phyloP scores from a whole-genome alignment of 2,329 filamentous ascomycete genomes.

The Fulvia fulva region DNA sequence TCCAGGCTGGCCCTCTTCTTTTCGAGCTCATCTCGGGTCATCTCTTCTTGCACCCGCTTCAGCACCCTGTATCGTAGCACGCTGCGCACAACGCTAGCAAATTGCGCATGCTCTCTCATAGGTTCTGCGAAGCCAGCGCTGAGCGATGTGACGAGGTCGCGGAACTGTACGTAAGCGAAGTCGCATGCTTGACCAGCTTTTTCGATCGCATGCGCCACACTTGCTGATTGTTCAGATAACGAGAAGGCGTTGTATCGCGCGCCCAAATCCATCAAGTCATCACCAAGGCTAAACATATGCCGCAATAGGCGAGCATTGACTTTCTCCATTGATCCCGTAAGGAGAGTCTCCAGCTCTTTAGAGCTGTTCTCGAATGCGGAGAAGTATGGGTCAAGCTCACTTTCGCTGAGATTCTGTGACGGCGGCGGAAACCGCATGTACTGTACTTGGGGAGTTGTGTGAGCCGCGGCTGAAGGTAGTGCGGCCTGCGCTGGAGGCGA shows the following conservation, averaged over 20 bases:
- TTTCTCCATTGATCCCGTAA: constrained; percentile 94
- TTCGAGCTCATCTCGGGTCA: constrained; percentile 87
- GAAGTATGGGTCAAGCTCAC: constrained; percentile 94
- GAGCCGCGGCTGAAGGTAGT: constrained; percentile 51
- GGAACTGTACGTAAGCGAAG: constrained; percentile 90
- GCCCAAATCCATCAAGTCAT: constrained; percentile 87
- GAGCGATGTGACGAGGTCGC: constrained; percentile 82
- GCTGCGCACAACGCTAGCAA: constrained; percentile 85
- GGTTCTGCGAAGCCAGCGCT: constrained; percentile 94
- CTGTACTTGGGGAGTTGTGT: constrained; percentile 58
- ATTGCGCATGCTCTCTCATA: constrained; percentile 96
- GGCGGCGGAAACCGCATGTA: constrained; percentile 81
- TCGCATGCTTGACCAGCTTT: constrained; percentile 92
- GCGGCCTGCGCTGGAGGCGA: constrained; percentile 51
- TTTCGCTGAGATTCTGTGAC: constrained; percentile 70
- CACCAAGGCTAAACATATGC: constrained; percentile 76
- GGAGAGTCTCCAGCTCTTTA: constrained; percentile 80
- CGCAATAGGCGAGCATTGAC: constrained; percentile 86
- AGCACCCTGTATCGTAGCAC: constrained; percentile 86
- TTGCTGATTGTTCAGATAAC: constrained; percentile 83
- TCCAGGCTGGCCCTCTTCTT: constrained; percentile 82
- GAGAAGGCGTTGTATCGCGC: constrained; percentile 98
- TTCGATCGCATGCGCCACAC: constrained; percentile 88
- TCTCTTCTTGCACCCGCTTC: constrained; percentile 94
- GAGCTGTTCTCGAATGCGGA: constrained; percentile 88